Percentiles rank a stretch among this genome's conserved stretches.
Conservation (phyloP, 2,329 filamentous ascomycete genomes). For the Hypoxylon sp. region DNA sequence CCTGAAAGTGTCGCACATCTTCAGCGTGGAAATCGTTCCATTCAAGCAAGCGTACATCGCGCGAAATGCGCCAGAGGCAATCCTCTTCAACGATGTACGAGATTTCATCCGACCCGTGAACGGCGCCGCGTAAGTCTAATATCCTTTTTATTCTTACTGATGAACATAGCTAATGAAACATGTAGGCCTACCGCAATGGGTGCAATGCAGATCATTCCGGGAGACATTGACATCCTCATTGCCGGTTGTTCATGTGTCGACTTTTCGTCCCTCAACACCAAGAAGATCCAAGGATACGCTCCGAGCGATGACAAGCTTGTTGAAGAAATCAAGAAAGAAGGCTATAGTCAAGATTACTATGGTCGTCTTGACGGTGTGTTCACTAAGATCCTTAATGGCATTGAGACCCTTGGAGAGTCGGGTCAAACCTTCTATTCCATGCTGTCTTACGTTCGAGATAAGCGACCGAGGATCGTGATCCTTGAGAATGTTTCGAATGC, state of each 20-base stretch:
- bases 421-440: conserved; percentile 75
- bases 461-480: conserved; percentile 74
- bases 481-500: conserved; percentile 78
- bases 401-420: conserved; percentile 76
- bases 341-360: conserved; percentile 1
- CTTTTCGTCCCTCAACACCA: conserved; percentile 75
- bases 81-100: conserved; percentile 72
- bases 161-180: conserved; percentile 26
- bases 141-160: conserved; percentile 15
- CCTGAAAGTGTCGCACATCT: conserved; percentile 68
- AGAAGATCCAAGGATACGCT: conserved; percentile 61
- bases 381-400: conserved; percentile 65
- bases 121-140: conserved; percentile 61
- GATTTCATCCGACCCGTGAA: conserved; percentile 64
- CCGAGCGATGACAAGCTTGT: conserved; percentile 46
- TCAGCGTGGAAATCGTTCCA: conserved; percentile 74
- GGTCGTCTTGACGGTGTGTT: conserved; percentile 51
- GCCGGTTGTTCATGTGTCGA: conserved; percentile 84
- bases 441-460: conserved; percentile 68
- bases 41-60: conserved; percentile 77
- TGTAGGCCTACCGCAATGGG: conserved; percentile 78
- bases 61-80: conserved; percentile 67
- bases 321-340: conserved; percentile 61
- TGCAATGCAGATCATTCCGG: conserved; percentile 68
- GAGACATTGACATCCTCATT: conserved; percentile 74